Conservation (phyloP, 1,284 basidiomycete genomes). For the Irpex lacteus region DNA sequence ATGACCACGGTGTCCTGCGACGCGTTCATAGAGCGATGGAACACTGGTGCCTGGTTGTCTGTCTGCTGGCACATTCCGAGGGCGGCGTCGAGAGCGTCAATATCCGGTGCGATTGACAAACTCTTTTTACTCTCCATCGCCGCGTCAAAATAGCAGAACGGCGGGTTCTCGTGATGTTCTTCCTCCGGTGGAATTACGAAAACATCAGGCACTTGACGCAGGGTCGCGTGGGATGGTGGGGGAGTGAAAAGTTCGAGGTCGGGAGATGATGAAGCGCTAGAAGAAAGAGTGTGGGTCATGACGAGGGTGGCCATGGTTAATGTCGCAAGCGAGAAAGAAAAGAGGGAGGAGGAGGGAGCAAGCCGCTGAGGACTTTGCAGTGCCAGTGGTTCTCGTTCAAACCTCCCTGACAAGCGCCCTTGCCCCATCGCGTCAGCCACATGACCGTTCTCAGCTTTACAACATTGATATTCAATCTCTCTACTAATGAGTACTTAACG, state of each 20-base stretch:
- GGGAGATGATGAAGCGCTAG: conserved; percentile 17
- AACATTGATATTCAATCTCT: background rate
- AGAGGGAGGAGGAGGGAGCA: background rate
- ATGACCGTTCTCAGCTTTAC: conserved; percentile 6
- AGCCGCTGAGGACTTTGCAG: background rate
- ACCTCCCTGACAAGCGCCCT: conserved; percentile 4
- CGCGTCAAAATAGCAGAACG: conserved; percentile 69
- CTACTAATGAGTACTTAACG: background rate
- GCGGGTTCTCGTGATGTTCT: conserved; percentile 50
- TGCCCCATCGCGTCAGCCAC: conserved; percentile 17
- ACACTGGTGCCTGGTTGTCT: conserved; percentile 32
- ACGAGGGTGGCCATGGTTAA: conserved; percentile 16
- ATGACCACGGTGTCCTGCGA: conserved; percentile 32
- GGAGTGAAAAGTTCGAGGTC: conserved; percentile 23
- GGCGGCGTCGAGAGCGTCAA: conserved; percentile 41
- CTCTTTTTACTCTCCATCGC: conserved; percentile 29
- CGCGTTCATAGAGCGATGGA: conserved; percentile 26
- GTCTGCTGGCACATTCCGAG: conserved; percentile 32
- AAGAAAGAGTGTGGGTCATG: conserved; percentile 27
- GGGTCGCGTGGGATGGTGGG: conserved; percentile 23
- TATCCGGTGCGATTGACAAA: conserved; percentile 35
- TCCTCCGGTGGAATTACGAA: conserved; percentile 72
- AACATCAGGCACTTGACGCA: conserved; percentile 48
- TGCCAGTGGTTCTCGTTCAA: background rate
- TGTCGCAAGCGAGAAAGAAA: background rate